These are phyloP conservation scores for Candida ulmi DNA, from an alignment of 805 yeast genomes.

Conservation along the genomic window DNA sequence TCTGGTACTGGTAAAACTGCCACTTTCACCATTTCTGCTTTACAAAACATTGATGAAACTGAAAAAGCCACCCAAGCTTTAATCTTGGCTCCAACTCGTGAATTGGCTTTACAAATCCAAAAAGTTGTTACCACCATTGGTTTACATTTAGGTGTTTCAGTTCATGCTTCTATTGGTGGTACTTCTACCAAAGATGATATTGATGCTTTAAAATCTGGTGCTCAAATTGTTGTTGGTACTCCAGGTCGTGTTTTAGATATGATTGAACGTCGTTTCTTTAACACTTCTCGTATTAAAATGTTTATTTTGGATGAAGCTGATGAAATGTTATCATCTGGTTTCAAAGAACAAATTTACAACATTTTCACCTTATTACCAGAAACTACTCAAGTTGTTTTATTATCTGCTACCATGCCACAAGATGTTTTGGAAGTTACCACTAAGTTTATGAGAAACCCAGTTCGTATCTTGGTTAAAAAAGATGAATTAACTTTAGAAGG, in stretches of 20 bases:
- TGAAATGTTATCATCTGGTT: constrained; percentile 90
- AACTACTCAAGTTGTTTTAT: constrained; percentile 88
- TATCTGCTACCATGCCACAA: constrained; percentile 90
- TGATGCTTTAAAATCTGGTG: constrained; percentile 77
- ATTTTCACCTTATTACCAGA: constrained; percentile 85
- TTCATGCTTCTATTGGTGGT: constrained; percentile 98
- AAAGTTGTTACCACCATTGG: constrained; percentile 89
- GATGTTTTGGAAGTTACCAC: constrained; percentile 88
- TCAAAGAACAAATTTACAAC: constrained; percentile 93
- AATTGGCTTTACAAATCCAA: constrained; percentile 93
- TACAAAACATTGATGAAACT: constrained; percentile 68
- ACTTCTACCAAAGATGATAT: constrained; percentile 85
- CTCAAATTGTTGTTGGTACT: constrained; percentile 93
- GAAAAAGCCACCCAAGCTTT: constrained; percentile 83
- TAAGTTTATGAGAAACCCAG: constrained; percentile 93
- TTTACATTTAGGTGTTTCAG: constrained; percentile 80
- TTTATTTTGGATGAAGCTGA: constrained; percentile 97
- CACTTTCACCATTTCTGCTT: constrained; percentile 84
- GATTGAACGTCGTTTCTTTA: constrained; percentile 85
- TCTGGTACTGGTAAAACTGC: constrained; percentile 99
- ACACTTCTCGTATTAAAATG: constrained; percentile 83
- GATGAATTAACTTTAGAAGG: constrained; percentile 96
- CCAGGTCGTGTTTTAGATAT: constrained; percentile 97
- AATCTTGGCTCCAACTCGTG: constrained; percentile 95
- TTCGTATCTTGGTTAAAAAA: constrained; percentile 88